These are phyloP conservation scores for Lichtheimia hyalospora DNA, from an alignment of 371 early-diverging fungal genomes.

Conservation along the genomic window DNA sequence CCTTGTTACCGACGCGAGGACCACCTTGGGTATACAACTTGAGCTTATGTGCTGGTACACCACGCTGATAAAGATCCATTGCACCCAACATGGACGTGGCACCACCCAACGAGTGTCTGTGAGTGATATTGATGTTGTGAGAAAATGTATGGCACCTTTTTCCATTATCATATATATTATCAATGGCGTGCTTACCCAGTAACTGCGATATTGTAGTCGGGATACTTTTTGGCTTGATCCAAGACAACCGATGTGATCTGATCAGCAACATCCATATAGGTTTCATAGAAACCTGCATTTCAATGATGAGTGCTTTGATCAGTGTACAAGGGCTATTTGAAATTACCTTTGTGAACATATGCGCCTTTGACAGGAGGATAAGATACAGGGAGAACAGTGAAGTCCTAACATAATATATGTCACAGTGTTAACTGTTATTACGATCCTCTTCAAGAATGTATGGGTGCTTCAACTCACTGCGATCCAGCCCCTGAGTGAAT, in stretches of 20 bases:
- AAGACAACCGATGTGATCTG: conserved; percentile 5
- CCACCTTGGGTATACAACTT: conserved; percentile 5
- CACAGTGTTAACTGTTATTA: too few relatives aligned
- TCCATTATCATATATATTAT: background rate
- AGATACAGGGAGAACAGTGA: too few relatives aligned
- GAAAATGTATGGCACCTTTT: background rate
- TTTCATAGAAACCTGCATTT: conserved; percentile 13
- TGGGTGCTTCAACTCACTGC: too few relatives aligned
- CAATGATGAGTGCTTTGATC: too few relatives aligned
- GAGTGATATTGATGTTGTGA: background rate
- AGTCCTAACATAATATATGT: too few relatives aligned
- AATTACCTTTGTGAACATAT: too few relatives aligned
- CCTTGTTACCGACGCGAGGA: conserved; percentile 15
- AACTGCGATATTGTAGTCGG: conserved; percentile 7
- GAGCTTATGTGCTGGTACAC: conserved; percentile 1
- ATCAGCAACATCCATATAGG: conserved; percentile 11
- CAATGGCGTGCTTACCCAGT: conserved; percentile 8
- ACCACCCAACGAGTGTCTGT: conserved; percentile 18
- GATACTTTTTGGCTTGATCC: conserved; percentile 7
- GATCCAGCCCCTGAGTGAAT: background rate
- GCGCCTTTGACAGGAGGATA: too few relatives aligned
- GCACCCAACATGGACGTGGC: conserved; percentile 9
- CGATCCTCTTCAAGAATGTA: too few relatives aligned
- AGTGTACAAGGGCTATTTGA: too few relatives aligned
- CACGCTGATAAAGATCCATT: conserved; percentile 15